These are phyloP conservation scores for Erigeron canadensis DNA, from an alignment of 129 eudicot genomes.

Conservation along the genomic window DNA sequence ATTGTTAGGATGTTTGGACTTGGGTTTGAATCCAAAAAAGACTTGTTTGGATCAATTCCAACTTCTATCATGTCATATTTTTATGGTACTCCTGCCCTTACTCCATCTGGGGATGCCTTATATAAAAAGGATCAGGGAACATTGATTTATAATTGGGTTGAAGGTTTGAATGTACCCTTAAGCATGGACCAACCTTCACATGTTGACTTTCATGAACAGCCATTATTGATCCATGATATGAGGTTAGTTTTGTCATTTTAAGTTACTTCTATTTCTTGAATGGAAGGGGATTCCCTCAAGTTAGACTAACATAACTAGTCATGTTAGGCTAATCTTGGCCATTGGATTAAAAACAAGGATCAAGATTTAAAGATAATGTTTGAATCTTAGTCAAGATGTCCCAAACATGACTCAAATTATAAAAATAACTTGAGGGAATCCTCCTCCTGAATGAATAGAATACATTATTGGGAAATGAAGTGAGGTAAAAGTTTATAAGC, in stretches of 20 bases:
- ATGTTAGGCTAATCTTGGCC: too few species aligned
- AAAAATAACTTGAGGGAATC: too few species aligned
- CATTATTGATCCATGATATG: conserved; percentile 51
- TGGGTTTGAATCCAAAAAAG: conserved; percentile 52
- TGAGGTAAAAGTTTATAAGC: too few species aligned
- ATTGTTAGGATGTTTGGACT: conserved; percentile 36
- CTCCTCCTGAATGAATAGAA: too few species aligned
- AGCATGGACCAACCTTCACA: conserved; percentile 24
- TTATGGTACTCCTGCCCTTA: conserved; percentile 80
- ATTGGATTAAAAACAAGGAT: too few species aligned
- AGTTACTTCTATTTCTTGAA: background rate
- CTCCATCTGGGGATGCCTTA: conserved; percentile 43
- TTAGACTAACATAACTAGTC: too few species aligned
- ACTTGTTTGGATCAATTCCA: conserved; percentile 30
- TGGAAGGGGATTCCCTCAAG: too few species aligned
- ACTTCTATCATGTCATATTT: conserved; percentile 50
- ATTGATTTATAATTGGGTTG: conserved; percentile 56
- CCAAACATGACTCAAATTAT: too few species aligned
- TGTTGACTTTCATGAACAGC: conserved; percentile 30
- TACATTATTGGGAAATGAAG: too few species aligned
- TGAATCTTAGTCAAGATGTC: too few species aligned
- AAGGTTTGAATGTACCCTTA: conserved; percentile 63
- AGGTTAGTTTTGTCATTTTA: conserved; percentile 39
- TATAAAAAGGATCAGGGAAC: conserved; percentile 19
- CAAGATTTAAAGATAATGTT: too few species aligned